These are phyloP conservation scores for Argentina anserina DNA, from an alignment of 306 rosid species.

Conservation along the genomic window DNA sequence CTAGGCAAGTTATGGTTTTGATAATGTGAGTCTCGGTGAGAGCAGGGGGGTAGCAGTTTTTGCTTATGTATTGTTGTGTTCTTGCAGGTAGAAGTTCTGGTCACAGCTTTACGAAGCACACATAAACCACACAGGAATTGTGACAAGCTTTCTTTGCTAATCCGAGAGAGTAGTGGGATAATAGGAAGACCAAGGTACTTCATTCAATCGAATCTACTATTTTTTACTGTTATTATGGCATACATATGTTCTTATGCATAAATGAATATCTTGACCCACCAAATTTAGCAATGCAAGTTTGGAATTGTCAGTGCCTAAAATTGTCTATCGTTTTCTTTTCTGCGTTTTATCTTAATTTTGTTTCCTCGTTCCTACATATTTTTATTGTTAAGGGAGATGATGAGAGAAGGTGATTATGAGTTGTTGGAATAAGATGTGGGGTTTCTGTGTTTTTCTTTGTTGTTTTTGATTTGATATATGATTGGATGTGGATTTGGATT, in stretches of 20 bases:
- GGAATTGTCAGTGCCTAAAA: background rate
- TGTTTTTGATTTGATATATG: no score
- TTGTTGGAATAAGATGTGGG: no score
- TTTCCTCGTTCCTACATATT: no score
- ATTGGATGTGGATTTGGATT: no score
- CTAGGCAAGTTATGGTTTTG: slow-evolving; percentile 57
- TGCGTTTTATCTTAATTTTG: no score
- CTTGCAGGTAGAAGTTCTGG: slow-evolving; percentile 49
- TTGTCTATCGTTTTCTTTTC: no score
- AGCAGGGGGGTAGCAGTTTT: slow-evolving; percentile 1
- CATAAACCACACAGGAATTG: slow-evolving; percentile 56
- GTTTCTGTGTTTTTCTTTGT: no score
- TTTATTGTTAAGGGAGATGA: no score
- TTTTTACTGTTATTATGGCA: background rate
- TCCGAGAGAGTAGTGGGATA: slow-evolving; percentile 67
- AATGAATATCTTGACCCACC: background rate
- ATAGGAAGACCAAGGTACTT: slow-evolving; percentile 53
- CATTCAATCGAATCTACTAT: background rate
- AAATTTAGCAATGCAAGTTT: background rate
- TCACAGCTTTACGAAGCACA: slow-evolving; percentile 33
- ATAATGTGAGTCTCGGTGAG: slow-evolving; percentile 6
- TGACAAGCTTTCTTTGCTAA: slow-evolving; percentile 75
- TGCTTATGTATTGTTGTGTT: slow-evolving; percentile 7
- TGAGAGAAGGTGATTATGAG: no score
- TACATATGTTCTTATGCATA: background rate